A percentile compares a stretch with the other conserved stretches of the same genome.
Conservation (phyloP, 2,329 filamentous ascomycete species). For the Aspergillus tubingensis region DNA sequence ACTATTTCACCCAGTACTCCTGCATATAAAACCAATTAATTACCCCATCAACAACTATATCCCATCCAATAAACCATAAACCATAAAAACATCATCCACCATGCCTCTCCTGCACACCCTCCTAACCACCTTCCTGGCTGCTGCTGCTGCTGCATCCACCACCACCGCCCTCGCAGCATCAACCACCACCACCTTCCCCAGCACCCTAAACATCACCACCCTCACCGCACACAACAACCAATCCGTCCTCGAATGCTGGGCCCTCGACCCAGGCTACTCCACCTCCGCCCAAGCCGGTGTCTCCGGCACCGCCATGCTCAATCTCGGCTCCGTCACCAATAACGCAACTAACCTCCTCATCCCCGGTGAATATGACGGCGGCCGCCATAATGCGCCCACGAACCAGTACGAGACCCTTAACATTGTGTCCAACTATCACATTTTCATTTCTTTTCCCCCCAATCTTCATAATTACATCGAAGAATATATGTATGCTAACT, state of each 20-base stretch:
- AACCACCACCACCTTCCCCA: constrained; percentile 4
- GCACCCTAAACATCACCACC: constrained; percentile 47
- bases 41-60: not conserved
- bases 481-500: no score
- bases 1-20: no score
- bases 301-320: constrained; percentile 31
- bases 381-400: constrained; percentile 46
- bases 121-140: constrained; percentile 12
- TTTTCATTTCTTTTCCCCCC: no score
- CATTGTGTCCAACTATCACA: no score
- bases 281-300: constrained; percentile 36
- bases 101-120: constrained; percentile 21
- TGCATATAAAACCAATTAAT: not conserved
- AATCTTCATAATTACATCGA: no score
- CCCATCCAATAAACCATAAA: not conserved
- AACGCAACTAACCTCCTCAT: constrained; percentile 43
- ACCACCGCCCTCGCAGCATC: constrained; percentile 6
- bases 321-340: constrained; percentile 33
- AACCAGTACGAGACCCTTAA: constrained; percentile 27
- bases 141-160: constrained; percentile 7
- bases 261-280: constrained; percentile 41
- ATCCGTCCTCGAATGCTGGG: constrained; percentile 52
- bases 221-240: constrained; percentile 38
- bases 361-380: constrained; percentile 42
- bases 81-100: not conserved